Conservation (phyloP, 73 alveolate genomes). For the Chromera velia region DNA sequence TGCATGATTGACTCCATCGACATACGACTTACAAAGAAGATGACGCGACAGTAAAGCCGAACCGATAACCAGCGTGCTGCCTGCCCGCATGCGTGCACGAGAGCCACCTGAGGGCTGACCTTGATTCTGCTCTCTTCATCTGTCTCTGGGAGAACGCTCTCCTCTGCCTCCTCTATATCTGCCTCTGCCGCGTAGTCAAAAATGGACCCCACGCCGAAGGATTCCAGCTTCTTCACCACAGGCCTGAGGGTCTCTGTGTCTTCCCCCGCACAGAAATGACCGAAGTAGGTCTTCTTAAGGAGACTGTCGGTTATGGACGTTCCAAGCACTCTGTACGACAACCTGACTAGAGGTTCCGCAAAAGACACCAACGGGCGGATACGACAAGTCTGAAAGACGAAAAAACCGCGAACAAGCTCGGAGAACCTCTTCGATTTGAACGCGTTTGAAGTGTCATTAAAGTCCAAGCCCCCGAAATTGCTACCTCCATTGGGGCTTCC, state of each 20-base stretch:
- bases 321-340: slow-evolving; percentile 19
- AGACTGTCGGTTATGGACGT: slow-evolving; percentile 17
- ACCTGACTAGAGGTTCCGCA: slow-evolving; percentile 20
- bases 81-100: not conserved
- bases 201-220: slow-evolving; percentile 15
- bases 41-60: not conserved
- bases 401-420: slow-evolving; percentile 29
- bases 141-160: slow-evolving; percentile 17
- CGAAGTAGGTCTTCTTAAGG: slow-evolving; percentile 32
- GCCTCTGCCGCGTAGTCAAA: slow-evolving; percentile 37
- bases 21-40: too few relatives aligned
- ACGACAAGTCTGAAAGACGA: slow-evolving; percentile 20
- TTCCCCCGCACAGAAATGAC: slow-evolving; percentile 31
- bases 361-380: slow-evolving; percentile 22
- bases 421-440: too few relatives aligned
- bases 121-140: slow-evolving; percentile 4
- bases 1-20: too few relatives aligned
- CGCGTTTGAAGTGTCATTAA: too few relatives aligned
- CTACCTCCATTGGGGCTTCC: too few relatives aligned
- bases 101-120: not conserved
- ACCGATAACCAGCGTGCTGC: not conserved
- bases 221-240: not conserved
- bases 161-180: slow-evolving; percentile 13
- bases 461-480: too few relatives aligned
- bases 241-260: not conserved